phyloP scores from a whole-genome alignment of 768 basidiomycete genomes.

The Leccinellum albellum region DNA sequence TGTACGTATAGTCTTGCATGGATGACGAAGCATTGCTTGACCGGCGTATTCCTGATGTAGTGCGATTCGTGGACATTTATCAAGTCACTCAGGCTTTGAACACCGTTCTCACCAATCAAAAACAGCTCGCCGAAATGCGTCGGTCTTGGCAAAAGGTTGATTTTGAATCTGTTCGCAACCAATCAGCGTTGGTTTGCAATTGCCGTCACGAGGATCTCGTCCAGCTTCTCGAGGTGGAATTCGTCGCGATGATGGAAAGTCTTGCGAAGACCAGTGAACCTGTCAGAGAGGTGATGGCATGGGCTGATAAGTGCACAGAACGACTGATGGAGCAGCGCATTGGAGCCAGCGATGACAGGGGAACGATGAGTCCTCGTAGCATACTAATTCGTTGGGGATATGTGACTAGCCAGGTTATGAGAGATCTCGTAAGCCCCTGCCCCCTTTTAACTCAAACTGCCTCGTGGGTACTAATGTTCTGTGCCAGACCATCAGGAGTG shows the following conservation, averaged over 20 bases:
- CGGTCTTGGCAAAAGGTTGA: slow-evolving; percentile 86
- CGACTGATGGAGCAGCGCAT: slow-evolving; percentile 70
- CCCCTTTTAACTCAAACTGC: slow-evolving; percentile 1
- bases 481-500: slow-evolving; percentile 80
- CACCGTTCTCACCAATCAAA: slow-evolving; percentile 84
- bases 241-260: slow-evolving; percentile 70
- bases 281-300: slow-evolving; percentile 82
- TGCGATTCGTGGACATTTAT: slow-evolving; percentile 88
- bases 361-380: slow-evolving; percentile 82
- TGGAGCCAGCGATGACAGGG: slow-evolving; percentile 63
- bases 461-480: not conserved
- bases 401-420: slow-evolving; percentile 90
- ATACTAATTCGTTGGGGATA: slow-evolving; percentile 90
- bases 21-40: not conserved
- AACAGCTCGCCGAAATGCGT: slow-evolving; percentile 82
- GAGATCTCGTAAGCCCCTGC: slow-evolving; percentile 72
- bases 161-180: slow-evolving; percentile 88
- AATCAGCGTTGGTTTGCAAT: slow-evolving; percentile 90
- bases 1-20: slow-evolving; percentile 46
- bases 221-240: slow-evolving; percentile 81
- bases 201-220: slow-evolving; percentile 88
- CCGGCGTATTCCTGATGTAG: slow-evolving; percentile 36
- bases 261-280: slow-evolving; percentile 72
- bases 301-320: slow-evolving; percentile 90
- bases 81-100: slow-evolving; percentile 87